A percentile compares a stretch with the other conserved stretches of the same genome.
These are phyloP conservation scores for Clarireedia hainanense DNA, from an alignment of 2,329 filamentous ascomycete genomes.

Conservation along the genomic window DNA sequence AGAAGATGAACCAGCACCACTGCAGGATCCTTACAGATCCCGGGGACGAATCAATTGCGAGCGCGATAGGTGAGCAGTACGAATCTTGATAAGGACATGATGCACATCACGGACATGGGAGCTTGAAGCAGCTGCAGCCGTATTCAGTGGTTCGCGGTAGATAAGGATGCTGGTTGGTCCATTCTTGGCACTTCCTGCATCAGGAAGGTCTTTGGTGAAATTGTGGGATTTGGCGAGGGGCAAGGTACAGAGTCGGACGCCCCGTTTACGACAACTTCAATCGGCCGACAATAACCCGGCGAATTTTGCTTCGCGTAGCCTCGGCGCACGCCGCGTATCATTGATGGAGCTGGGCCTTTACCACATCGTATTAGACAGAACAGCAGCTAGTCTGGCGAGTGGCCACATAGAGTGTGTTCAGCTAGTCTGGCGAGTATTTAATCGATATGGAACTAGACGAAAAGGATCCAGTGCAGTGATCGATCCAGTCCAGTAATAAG, in stretches of 20 bases:
- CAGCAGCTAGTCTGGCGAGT: background rate
- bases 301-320: background rate
- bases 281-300: background rate
- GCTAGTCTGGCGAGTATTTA: background rate
- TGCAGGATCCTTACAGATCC: background rate
- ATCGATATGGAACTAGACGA: background rate
- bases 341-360: background rate
- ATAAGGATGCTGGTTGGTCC: slow-evolving; percentile 6
- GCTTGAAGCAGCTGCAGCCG: background rate
- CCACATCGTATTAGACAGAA: background rate
- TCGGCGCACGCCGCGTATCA: slow-evolving; percentile 6
- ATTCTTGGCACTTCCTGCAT: slow-evolving; percentile 5
- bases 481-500: background rate
- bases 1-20: background rate
- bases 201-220: slow-evolving; percentile 3
- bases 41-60: background rate
- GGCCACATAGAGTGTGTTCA: too few relatives aligned
- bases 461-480: background rate
- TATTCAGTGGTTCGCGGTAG: slow-evolving; percentile 2
- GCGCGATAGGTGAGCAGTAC: background rate
- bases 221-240: slow-evolving; percentile 1
- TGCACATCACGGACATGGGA: background rate
- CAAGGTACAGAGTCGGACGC: background rate
- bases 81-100: slow-evolving; percentile 5
- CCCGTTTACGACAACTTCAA: background rate